Conservation (phyloP, 1,284 basidiomycete genomes). For the Pholiota adiposa region DNA sequence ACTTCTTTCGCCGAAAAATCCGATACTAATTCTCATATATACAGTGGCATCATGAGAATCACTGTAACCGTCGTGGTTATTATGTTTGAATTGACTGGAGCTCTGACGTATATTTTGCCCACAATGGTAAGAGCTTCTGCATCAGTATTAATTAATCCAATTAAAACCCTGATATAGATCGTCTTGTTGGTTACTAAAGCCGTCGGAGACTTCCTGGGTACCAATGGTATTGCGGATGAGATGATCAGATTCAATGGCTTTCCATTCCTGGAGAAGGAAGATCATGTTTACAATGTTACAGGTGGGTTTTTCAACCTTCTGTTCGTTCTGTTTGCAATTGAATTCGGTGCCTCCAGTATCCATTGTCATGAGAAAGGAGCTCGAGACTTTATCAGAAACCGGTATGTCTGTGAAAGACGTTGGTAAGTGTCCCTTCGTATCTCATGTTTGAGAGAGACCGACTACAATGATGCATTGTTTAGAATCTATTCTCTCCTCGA, state of each 20-base stretch:
- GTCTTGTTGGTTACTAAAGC: constrained; percentile 96
- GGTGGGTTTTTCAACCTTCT: constrained; percentile 53
- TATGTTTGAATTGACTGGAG: constrained; percentile 99
- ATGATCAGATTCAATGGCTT: constrained; percentile 98
- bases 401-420: constrained; percentile 82
- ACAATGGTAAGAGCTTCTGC: constrained; percentile 78
- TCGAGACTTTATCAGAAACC: constrained; percentile 74
- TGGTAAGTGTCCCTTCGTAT: constrained; percentile 51
- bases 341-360: constrained; percentile 59
- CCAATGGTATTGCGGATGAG: constrained; percentile 95
- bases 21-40: constrained; percentile 12
- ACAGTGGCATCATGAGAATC: constrained; percentile 92
- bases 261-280: constrained; percentile 94
- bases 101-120: constrained; percentile 95
- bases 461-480: constrained; percentile 1
- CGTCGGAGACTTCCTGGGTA: constrained; percentile 94
- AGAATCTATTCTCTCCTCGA: constrained; percentile 75
- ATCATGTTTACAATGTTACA: constrained; percentile 88
- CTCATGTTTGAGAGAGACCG: background rate
- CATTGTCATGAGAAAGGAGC: constrained; percentile 84
- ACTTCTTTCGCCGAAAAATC: background rate
- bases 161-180: constrained; percentile 59
- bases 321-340: background rate
- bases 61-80: constrained; percentile 99
- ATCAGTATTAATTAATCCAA: background rate